Evolutionary conservation across 257 asterid species (phyloP), one percentile per base, ranked within the genome.

Genomic region (Apocynum venetum): DNA sequence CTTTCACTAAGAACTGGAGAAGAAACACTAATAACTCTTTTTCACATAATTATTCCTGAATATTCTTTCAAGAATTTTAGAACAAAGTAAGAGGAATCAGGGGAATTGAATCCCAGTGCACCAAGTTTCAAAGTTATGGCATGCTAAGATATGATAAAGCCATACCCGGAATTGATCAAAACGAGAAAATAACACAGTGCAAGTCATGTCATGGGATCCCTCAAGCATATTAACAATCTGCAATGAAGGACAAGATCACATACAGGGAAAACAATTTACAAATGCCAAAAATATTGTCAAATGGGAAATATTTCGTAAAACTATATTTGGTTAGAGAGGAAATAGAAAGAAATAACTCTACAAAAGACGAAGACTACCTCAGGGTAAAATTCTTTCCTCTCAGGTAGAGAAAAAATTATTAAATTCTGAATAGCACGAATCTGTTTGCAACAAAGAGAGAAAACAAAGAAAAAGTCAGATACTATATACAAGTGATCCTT

Each of bases 321-420:
- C 65, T 1, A 38, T 19, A 6, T 13, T 43, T 10, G 11, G n/a
- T 71, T 10, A 47, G 2, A n/a, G 48, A 5, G 12, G 40, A 67
- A 43, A 55, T 61, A 12, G 79, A 46, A 25, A 48, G 36, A 75
- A 56, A 48, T 9, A 56, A n/a, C 56, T 38, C 51, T 31, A n/a
- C 25, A 51, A 14, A 73, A 73, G 59, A 31, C 68, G 49, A 75
- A 38, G 71, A 68, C 73, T 73, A 95, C 98, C 98, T 95, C 97
- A 10, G 98, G 94, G 86, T 95, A 95, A 84, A 95, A 90, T 80
- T 95, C 98, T 84, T 90, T 93, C 73, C 98, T 85, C 89, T 95
- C 98, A 7, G 99, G 99, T 77, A 93, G 88, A 59, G 99, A 95
- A 82, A 91, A 95, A 55, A 95, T 73, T 46, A 95, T 89, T 79